phyloP scores from a whole-genome alignment of 306 rosid genomes.

The Corylus heterophylla region DNA sequence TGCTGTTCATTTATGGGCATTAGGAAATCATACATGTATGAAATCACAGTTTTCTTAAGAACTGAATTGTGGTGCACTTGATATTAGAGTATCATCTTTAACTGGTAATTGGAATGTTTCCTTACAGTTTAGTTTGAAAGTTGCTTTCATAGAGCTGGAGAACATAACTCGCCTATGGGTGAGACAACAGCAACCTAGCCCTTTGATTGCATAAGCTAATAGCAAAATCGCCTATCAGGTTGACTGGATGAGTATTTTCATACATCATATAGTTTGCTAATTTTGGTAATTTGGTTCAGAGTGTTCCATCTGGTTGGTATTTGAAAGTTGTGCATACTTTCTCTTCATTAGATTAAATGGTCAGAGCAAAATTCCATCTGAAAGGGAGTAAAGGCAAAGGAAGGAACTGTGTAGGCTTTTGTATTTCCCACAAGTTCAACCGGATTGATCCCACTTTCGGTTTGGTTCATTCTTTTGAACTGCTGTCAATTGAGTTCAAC shows the following conservation, averaged over 20 bases:
- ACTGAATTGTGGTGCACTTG: not conserved
- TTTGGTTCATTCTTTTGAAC: no score
- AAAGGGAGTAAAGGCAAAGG: no score
- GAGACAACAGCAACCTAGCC: not conserved
- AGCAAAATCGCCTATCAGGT: not conserved
- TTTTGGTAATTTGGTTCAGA: no score
- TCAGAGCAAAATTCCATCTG: no score
- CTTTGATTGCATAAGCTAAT: no score
- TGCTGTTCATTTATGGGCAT: conserved; percentile 10
- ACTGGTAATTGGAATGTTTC: not conserved
- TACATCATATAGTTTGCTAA: not conserved
- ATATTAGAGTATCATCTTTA: not conserved
- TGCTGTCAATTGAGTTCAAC: no score
- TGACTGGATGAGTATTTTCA: not conserved
- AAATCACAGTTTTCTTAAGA: not conserved
- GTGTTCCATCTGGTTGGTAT: no score
- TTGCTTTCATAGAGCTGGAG: not conserved
- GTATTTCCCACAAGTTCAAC: no score
- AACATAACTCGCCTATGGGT: not conserved
- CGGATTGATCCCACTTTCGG: no score
- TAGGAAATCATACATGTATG: not conserved
- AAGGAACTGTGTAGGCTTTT: no score
- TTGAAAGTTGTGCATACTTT: no score
- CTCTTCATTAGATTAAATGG: no score
- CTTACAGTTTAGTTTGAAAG: not conserved